phyloP scores from a whole-genome alignment of 345 rosid species.

The Psidium guajava region DNA sequence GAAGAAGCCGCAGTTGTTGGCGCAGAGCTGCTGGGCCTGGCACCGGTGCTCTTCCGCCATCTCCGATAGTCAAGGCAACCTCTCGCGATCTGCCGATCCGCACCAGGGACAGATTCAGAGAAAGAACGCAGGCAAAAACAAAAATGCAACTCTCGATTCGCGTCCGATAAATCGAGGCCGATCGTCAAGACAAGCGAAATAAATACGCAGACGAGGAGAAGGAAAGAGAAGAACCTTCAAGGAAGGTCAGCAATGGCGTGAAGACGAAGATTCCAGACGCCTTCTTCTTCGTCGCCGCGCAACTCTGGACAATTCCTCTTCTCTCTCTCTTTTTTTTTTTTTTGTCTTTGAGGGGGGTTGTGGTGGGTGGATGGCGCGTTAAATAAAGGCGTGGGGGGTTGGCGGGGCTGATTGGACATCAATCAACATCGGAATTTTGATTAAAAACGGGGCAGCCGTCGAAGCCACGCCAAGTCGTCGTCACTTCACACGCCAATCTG shows the following conservation, averaged over 20 bases:
- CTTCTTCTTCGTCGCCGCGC: neutral
- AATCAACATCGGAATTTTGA: neutral
- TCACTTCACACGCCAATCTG: neutral
- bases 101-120: neutral
- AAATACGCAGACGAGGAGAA: neutral
- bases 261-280: neutral
- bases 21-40: constrained; percentile 56
- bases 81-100: neutral
- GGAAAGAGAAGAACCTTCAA: neutral
- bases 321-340: neutral
- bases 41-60: constrained; percentile 89
- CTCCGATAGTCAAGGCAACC: neutral
- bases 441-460: neutral
- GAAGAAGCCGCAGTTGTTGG: constrained; percentile 82
- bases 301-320: neutral
- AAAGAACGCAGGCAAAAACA: no score
- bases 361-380: neutral
- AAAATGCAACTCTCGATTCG: neutral
- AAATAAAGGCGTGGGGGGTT: neutral
- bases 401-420: neutral
- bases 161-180: neutral
- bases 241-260: neutral
- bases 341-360: neutral
- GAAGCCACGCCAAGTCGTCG: neutral
- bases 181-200: neutral